Evolutionary conservation across 2,329 filamentous ascomycete species (phyloP), one percentile per base, ranked within the genome.

Genomic region (Talaromyces marneffei): DNA sequence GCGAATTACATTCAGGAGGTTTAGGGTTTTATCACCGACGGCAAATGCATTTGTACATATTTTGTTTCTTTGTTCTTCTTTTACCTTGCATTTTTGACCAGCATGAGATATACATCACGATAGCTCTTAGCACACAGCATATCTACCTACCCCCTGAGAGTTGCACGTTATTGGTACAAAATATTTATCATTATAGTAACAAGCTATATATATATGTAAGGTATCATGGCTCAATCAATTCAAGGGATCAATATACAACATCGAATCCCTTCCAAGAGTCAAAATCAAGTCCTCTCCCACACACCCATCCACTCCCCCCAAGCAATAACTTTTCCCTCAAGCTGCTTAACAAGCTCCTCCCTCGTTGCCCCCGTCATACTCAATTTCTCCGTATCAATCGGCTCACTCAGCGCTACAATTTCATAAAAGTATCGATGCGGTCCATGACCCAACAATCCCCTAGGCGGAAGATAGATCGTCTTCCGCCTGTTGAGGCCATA

Each of bases 1-100:
- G 92, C 92, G 39, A 96, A 91, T 74, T 99, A 97, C 79, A 85
- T 97, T 63, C 89, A 92, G 76, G 84, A 88, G 70, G 85, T 90
- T 56, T 89, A 69, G 39, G 9, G 3, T 10, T n/a, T 55, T 29
- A 3, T 39, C 9, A 16, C 14, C 40, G 12, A 14, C 9, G 12
- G 10, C 16, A 14, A 48, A 9, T 46, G 44, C 35, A 39, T 55
- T 27, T 55, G 52, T 55, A 55, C 52, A 55, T 55, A 55, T 18
- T 54, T 37, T 27, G 12, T 20, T 39, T 55, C 27, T 14, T 44
- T 46, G 65, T 67, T 50, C 54, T 66, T 48, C 67, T 42, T 65
- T 27, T 72, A 75, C 27, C 46, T 18, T 50, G 8, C 46, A 31
- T 50, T 33, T 40, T 48, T 31, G 27, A 31, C 46, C 20, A 10